A percentile compares a stretch with the other conserved stretches of the same genome.
These are phyloP conservation scores for Pachysandra terminalis DNA, from an alignment of 164 flowering plant species.

Conservation along the genomic window DNA sequence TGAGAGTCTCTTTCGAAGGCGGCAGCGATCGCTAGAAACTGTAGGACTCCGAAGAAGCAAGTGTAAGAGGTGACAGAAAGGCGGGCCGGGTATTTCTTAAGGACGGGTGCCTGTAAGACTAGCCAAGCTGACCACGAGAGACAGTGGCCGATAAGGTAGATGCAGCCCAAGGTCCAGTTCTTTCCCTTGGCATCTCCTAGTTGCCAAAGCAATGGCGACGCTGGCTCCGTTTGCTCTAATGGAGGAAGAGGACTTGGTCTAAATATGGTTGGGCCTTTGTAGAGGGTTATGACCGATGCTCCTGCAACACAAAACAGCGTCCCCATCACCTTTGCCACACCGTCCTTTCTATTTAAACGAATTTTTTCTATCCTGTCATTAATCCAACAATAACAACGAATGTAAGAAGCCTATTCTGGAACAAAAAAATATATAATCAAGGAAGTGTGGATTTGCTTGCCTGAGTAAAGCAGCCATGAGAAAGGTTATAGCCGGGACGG, in stretches of 20 bases:
- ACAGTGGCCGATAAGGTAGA: conserved; percentile 90
- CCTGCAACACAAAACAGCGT: conserved; percentile 77
- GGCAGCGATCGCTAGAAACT: conserved; percentile 77
- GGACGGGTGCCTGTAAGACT: conserved; percentile 87
- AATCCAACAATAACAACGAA: neutral
- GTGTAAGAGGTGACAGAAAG: conserved; percentile 93
- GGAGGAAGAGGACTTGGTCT: conserved; percentile 27
- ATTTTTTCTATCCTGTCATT: conserved; percentile 83
- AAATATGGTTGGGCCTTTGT: conserved; percentile 87
- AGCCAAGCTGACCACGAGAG: conserved; percentile 97
- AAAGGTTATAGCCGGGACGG: conserved; percentile 97
- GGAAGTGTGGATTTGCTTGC: conserved; percentile 24
- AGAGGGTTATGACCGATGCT: conserved; percentile 88
- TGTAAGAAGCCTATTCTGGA: neutral
- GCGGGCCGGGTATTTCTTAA: conserved; percentile 94
- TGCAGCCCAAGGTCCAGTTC: conserved; percentile 93
- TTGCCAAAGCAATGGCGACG: too few relatives aligned
- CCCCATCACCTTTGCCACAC: conserved; percentile 74
- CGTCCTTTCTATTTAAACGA: conserved; percentile 70
- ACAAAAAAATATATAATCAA: neutral
- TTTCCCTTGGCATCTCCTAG: conserved; percentile 79
- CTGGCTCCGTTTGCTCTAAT: too few relatives aligned
- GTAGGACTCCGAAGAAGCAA: conserved; percentile 89
- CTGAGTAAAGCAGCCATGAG: conserved; percentile 93
- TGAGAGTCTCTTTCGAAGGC: conserved; percentile 52